Conservation (phyloP, 495 filamentous ascomycete genomes). For the Aspergillus incahuasiensis region DNA sequence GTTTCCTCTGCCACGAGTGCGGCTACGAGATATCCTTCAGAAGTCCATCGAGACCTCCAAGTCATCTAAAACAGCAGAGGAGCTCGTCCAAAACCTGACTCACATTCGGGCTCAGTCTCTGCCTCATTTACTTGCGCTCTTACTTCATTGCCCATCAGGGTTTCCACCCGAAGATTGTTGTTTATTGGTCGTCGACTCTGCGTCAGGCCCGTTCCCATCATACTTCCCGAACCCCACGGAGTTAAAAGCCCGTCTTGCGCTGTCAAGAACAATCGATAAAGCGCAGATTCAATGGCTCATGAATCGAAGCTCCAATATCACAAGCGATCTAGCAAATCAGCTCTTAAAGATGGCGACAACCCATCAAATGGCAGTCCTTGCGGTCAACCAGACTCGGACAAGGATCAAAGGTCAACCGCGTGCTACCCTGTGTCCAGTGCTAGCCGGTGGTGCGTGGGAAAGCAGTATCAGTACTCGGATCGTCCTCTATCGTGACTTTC, state of each 20-base stretch:
- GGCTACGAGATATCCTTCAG: conserved; percentile 35
- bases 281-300: conserved; percentile 51
- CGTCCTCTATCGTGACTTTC: conserved; percentile 64
- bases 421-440: conserved; percentile 65
- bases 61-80: conserved; percentile 9
- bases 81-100: conserved; percentile 31
- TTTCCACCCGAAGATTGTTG: conserved; percentile 57
- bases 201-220: conserved; percentile 68
- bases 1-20: conserved; percentile 35
- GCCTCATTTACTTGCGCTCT: conserved; percentile 70
- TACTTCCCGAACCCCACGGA: conserved; percentile 59
- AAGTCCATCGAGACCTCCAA: conserved; percentile 3
- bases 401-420: conserved; percentile 51
- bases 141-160: conserved; percentile 54
- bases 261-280: conserved; percentile 29
- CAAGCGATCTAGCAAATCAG: conserved; percentile 50
- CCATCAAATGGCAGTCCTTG: conserved; percentile 59
- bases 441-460: conserved; percentile 68
- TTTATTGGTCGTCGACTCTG: conserved; percentile 71
- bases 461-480: conserved; percentile 60
- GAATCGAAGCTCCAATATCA: conserved; percentile 57
- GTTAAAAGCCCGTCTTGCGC: conserved; percentile 29
- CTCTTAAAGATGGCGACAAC: conserved; percentile 67
- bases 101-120: conserved; percentile 52
- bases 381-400: conserved; percentile 68